Percentiles rank a stretch among this genome's conserved stretches.
These are phyloP conservation scores for Grosmannia huntii DNA, from an alignment of 2,329 filamentous ascomycete genomes.

Conservation along the genomic window DNA sequence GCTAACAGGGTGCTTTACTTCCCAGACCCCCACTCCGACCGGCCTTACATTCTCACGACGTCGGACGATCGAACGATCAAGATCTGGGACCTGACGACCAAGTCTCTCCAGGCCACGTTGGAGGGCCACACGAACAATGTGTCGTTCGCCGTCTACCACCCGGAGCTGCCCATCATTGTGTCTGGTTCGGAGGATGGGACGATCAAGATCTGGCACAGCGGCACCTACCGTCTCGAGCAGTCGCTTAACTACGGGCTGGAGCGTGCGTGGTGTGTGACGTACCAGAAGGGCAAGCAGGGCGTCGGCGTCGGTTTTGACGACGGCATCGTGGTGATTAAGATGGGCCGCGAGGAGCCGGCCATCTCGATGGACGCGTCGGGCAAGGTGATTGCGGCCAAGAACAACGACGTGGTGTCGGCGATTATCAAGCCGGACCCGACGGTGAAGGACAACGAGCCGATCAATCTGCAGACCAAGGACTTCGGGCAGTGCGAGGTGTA, in stretches of 20 bases:
- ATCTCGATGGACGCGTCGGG: constrained; percentile 95
- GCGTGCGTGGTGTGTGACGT: constrained; percentile 93
- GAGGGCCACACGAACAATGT: constrained; percentile 98
- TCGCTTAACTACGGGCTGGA: constrained; percentile 93
- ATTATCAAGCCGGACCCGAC: constrained; percentile 86
- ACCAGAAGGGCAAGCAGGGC: constrained; percentile 87
- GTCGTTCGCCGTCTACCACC: constrained; percentile 95
- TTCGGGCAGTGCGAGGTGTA: constrained; percentile 94
- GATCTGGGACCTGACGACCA: constrained; percentile 98
- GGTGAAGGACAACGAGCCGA: constrained; percentile 78
- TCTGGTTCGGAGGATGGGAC: constrained; percentile 96
- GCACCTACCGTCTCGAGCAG: constrained; percentile 92
- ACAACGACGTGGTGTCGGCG: constrained; percentile 88
- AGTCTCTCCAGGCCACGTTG: constrained; percentile 88
- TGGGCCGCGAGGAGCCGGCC: constrained; percentile 91
- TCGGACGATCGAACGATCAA: constrained; percentile 95
- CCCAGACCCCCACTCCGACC: constrained; percentile 51
- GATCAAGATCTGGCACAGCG: constrained; percentile 96
- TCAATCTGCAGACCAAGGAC: constrained; percentile 82
- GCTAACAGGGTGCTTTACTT: too few species aligned
- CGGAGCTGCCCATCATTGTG: constrained; percentile 91
- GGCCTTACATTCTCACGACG: constrained; percentile 84
- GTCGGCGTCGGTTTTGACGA: constrained; percentile 96
- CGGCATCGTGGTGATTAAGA: constrained; percentile 93
- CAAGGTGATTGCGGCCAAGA: constrained; percentile 91